Base-by-base conservation (phyloP, 2,329 filamentous ascomycete species). In the Aquanectria penicillioides region DNA sequence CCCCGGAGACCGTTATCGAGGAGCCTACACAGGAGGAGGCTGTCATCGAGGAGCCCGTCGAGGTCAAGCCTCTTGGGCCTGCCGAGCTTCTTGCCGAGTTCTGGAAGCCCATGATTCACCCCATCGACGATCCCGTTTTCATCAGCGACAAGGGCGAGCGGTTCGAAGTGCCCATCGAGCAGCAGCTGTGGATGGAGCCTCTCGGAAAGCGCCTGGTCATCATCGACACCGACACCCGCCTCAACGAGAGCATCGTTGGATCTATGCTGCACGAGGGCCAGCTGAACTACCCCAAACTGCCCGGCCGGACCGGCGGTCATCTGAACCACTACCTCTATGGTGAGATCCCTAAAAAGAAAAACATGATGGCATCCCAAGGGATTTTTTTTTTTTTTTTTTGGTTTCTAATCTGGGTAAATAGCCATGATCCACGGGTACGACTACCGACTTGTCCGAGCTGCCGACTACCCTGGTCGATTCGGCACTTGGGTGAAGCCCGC, bases 291-390 rank as follows among this genome's bases (percentile, higher is more conserved):
- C 55, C 69, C 6, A 43, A 62, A 2, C 61, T 80, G n/a, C 73
- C 75, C 41, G 74, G 75, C 18, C 66, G 76, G 11, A 78, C 78
- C 20, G 68, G 76, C 3, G 78, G 78, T 36, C 69, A 80, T 22
- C 62, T 81, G 26, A 79, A 79, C 63, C 78, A 81, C 70, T 81
- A 77, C 71, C 67, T 80, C 6, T 81, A 80, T 60, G 70, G 76
- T 78, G 62, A 29, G 59, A 52, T 29, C 20, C 2, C 3, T n/a
- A n/a, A n/a, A n/a, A n/a, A n/a, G n/a, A n/a, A n/a, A n/a, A n/a
- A n/a, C n/a, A n/a, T n/a, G n/a, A n/a, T n/a, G n/a, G n/a, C n/a
- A n/a, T n/a, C n/a, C 40, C 20, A 5, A 10, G 5, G 8, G 18
- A 34, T 20, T 9, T 17, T 12, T 37, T 17, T 28, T 10, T 26